phyloP scores from a whole-genome alignment of 805 yeast species.

The Starmerella khaoyaiensis region DNA sequence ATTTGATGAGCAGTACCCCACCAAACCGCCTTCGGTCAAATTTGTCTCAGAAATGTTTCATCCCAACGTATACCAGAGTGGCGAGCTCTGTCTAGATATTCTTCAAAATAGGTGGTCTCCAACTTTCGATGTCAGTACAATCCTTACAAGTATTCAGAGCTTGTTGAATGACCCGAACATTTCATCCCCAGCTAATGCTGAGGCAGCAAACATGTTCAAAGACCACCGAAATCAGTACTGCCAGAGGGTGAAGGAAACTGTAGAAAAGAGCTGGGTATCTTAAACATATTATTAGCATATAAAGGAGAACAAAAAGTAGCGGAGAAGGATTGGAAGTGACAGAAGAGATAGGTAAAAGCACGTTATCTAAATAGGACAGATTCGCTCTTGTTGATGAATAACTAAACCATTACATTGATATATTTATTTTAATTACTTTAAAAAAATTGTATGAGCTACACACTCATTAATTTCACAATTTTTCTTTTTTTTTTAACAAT shows the following conservation, averaged over 20 bases:
- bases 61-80: slow-evolving; percentile 91
- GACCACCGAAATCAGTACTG: slow-evolving; percentile 90
- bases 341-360: too few relatives aligned
- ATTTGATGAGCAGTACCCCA: slow-evolving; percentile 95
- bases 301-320: too few relatives aligned
- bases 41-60: slow-evolving; percentile 93
- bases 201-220: slow-evolving; percentile 88
- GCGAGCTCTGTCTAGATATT: slow-evolving; percentile 91
- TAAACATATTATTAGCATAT: too few relatives aligned
- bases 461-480: too few relatives aligned
- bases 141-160: slow-evolving; percentile 76
- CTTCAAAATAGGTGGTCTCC: slow-evolving; percentile 98
- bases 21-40: slow-evolving; percentile 88
- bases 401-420: too few relatives aligned
- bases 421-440: too few relatives aligned
- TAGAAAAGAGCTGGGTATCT: slow-evolving; percentile 38
- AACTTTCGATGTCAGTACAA: slow-evolving; percentile 92
- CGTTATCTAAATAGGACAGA: too few relatives aligned
- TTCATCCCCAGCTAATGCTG: slow-evolving; percentile 93
- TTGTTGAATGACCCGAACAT: slow-evolving; percentile 92
- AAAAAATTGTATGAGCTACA: too few relatives aligned
- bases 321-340: too few relatives aligned
- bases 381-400: too few relatives aligned
- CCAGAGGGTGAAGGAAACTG: slow-evolving; percentile 86
- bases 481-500: too few relatives aligned